phyloP scores from a whole-genome alignment of 2,329 filamentous ascomycete genomes.

The Ophiostoma piceae region DNA sequence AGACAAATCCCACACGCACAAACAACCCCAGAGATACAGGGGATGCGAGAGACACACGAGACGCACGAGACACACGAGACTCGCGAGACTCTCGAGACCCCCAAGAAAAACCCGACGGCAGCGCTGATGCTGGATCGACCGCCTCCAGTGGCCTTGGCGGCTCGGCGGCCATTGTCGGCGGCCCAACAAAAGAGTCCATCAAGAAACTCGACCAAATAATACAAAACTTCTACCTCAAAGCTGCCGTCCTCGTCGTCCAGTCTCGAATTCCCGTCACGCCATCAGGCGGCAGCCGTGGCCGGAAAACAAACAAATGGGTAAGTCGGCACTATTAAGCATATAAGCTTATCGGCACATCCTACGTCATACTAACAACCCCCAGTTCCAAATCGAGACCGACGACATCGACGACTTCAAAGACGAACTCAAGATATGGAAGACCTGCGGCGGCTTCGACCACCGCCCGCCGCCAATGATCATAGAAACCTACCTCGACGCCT shows the following conservation, averaged over 20 bases:
- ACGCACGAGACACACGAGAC: neutral
- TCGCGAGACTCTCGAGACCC: neutral
- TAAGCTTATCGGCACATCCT: neutral
- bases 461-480: constrained; percentile 80
- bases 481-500: constrained; percentile 81
- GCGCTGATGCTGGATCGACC: constrained; percentile 35
- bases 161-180: constrained; percentile 35
- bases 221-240: constrained; percentile 91
- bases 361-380: constrained; percentile 12
- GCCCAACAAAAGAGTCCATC: constrained; percentile 60
- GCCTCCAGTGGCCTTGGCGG: constrained; percentile 43
- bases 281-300: constrained; percentile 46
- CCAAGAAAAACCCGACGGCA: constrained; percentile 12
- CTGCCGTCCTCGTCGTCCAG: constrained; percentile 75
- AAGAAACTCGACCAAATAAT: constrained; percentile 90
- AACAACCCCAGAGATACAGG: constrained; percentile 59
- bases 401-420: constrained; percentile 85
- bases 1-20: constrained; percentile 65
- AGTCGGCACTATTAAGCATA: constrained; percentile 31
- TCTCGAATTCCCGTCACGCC: constrained; percentile 67
- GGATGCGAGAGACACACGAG: neutral
- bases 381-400: constrained; percentile 95
- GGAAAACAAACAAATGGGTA: constrained; percentile 84
- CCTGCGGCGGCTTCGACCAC: constrained; percentile 68
- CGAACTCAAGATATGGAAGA: constrained; percentile 76